Evolutionary conservation across 352 stramenopile genomes (phyloP).

Genomic region (Phytopythium vexans): DNA sequence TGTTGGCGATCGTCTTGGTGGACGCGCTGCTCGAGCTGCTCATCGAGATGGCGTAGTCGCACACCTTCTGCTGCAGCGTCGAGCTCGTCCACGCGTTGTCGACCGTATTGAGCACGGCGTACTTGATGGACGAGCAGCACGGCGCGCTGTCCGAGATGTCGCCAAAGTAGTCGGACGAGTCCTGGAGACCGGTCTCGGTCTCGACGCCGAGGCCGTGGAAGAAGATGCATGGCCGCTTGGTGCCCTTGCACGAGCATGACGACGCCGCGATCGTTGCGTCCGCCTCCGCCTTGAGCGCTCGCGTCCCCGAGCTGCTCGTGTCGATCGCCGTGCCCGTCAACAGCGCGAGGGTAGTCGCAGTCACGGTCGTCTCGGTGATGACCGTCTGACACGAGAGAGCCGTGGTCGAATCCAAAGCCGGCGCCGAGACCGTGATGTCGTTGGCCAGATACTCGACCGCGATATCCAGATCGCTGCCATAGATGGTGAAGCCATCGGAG

Average conservation of each 20-base stretch:
- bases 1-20: slow-evolving; percentile 17
- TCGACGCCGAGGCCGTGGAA: slow-evolving; percentile 39
- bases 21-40: slow-evolving; percentile 8
- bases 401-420: slow-evolving; percentile 7
- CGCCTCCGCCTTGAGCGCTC: background rate
- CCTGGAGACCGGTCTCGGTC: slow-evolving; percentile 16
- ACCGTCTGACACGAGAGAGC: slow-evolving; percentile 11
- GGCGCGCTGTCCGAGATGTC: slow-evolving; percentile 33
- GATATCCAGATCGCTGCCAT: slow-evolving; percentile 30
- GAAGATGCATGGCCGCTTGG: slow-evolving; percentile 37
- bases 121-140: slow-evolving; percentile 46
- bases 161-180: slow-evolving; percentile 30
- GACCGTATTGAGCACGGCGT: slow-evolving; percentile 37
- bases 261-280: slow-evolving; percentile 6
- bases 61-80: slow-evolving; percentile 32
- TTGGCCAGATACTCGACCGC: slow-evolving; percentile 18
- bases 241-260: slow-evolving; percentile 26
- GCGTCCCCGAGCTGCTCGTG: background rate
- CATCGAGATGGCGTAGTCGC: slow-evolving; percentile 21
- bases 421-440: slow-evolving; percentile 13
- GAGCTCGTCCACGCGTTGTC: slow-evolving; percentile 40
- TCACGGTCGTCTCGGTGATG: slow-evolving; percentile 16
- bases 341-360: slow-evolving; percentile 14
- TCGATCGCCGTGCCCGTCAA: slow-evolving; percentile 16
- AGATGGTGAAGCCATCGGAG: slow-evolving; percentile 13